Base-by-base conservation (phyloP, 164 flowering plant species). In the Liquidambar formosana region DNA sequence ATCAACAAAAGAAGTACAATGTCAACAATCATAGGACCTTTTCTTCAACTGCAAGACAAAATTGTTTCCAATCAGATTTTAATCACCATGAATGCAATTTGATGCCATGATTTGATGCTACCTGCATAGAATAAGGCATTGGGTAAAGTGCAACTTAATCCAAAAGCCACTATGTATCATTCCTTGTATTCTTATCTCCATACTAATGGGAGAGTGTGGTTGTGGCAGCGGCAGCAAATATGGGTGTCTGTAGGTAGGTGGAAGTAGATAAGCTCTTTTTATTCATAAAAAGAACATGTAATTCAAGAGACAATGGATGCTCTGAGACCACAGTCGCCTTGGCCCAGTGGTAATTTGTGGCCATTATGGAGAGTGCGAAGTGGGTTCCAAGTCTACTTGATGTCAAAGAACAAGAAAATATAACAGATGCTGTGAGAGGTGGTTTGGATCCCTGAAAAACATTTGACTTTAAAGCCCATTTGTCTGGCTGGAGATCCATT, bases 1-100 rank as follows among this genome's bases (percentile, higher is more conserved):
- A 67, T 82, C 51, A 81, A 65, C 72, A 70, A 69, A 38, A 41
- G 67, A 62, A 73, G 53, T 23, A 68, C 53, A 74, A 74, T 67
- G 52, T 48, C 66, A 65, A 72, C 69, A 51, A 54, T 59, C 69
- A 60, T 59, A 75, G 52, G 58, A 63, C 49, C 66, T 60, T 61
- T 52, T 57, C 68, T 57, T 63, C 67, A 70, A 66, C 76, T 72
- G 68, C 76, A 64, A 72, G 66, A 61, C 57, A 71, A 68, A 49
- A 48, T 63, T 12, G 25, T 44, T 0, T 8, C 23, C 5, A 48
- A 25, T 15, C 47, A 46, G 13, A 15, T 46, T 15, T 41, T n/a
- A 47, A 59, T 58, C 49, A 21, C 43, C 57, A 56, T 41, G 10
- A 46, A 67, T 54, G 27, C 63, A 60, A 18, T 13, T 57, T 57